Conservation (phyloP, 176 grass and related monocot species). For the Triticum timopheevii region DNA sequence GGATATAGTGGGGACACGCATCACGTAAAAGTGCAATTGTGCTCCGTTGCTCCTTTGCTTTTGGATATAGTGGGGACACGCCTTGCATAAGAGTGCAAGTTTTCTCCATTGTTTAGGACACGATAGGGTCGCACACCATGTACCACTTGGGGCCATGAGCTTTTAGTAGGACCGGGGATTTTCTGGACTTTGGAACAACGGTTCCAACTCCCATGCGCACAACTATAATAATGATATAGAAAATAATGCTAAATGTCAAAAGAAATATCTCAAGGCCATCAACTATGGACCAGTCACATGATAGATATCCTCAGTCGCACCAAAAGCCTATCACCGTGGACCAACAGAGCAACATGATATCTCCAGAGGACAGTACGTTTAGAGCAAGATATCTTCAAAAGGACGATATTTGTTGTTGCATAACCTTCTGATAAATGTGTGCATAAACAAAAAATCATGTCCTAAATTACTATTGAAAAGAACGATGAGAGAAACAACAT, state of each 20-base stretch:
- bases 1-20: neutral
- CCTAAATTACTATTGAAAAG: neutral
- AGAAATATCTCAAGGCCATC: neutral
- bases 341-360: neutral
- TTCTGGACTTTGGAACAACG: neutral
- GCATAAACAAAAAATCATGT: neutral
- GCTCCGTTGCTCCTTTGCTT: neutral
- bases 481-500: neutral
- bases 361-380: neutral
- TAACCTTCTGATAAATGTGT: neutral
- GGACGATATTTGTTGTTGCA: neutral
- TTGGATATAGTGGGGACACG: neutral
- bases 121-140: neutral
- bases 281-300: neutral
- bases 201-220: neutral
- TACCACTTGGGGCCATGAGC: neutral
- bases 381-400: neutral
- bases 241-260: neutral
- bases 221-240: neutral
- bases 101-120: neutral
- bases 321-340: neutral
- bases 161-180: neutral
- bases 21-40: neutral
- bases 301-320: neutral
- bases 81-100: neutral